These are phyloP conservation scores for Staphylotrichum tortipilum DNA, from an alignment of 495 filamentous ascomycete species.

Conservation along the genomic window DNA sequence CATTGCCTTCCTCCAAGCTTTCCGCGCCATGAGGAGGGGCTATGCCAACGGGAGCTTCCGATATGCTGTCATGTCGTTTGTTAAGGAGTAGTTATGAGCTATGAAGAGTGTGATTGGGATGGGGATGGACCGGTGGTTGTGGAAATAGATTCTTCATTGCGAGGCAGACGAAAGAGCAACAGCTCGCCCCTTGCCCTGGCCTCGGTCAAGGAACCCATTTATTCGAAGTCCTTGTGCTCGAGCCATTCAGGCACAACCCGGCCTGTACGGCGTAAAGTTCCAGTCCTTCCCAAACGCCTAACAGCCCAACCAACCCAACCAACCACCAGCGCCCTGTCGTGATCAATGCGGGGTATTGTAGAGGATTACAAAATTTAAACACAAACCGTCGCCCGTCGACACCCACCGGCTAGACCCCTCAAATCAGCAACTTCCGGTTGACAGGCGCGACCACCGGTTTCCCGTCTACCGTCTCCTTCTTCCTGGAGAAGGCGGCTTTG, in stretches of 20 bases:
- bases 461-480: slow-evolving; percentile 18
- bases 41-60: slow-evolving; percentile 49
- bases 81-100: too few species aligned
- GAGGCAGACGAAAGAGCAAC: too few species aligned
- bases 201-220: too few species aligned
- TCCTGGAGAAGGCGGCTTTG: slow-evolving; percentile 19
- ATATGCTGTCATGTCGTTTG: slow-evolving; percentile 50
- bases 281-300: too few species aligned
- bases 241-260: too few species aligned
- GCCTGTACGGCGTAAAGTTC: too few species aligned
- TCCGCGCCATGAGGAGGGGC: slow-evolving; percentile 50
- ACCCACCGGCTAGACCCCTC: background rate
- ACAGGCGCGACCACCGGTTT: slow-evolving; percentile 24
- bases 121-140: too few species aligned
- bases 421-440: slow-evolving; percentile 30
- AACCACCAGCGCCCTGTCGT: background rate
- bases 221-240: too few species aligned
- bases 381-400: background rate
- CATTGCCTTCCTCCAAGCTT: slow-evolving; percentile 50
- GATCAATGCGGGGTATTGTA: background rate
- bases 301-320: too few species aligned
- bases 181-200: too few species aligned
- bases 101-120: too few species aligned
- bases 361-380: background rate
- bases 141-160: too few species aligned